Evolutionary conservation across 352 stramenopile species (phyloP).

Genomic region (Salisapilia sapeloensis): DNA sequence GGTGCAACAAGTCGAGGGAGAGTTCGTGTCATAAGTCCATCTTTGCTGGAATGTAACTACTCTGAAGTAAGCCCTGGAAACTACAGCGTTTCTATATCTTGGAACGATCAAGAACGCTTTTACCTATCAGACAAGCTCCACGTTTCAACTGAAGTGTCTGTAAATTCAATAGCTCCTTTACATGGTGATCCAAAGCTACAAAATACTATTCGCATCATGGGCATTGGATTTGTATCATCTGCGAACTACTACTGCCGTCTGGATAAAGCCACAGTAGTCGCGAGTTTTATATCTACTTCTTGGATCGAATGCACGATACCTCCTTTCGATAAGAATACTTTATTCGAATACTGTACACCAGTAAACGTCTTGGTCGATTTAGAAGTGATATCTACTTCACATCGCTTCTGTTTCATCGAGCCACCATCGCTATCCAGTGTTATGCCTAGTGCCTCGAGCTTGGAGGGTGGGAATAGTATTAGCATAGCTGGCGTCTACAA

Average conservation of each 20-base stretch:
- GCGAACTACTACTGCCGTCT: constrained; percentile 12
- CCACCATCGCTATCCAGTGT: constrained; percentile 4
- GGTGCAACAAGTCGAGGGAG: constrained; percentile 2
- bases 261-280: constrained; percentile 2
- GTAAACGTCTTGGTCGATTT: constrained; percentile 2
- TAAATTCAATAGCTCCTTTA: constrained; percentile 8
- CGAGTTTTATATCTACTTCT: constrained; percentile 4
- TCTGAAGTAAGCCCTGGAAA: constrained; percentile 9
- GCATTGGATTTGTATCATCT: constrained; percentile 7
- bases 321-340: too few relatives aligned
- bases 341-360: too few relatives aligned
- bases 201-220: constrained; percentile 9
- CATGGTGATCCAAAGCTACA: constrained; percentile 4
- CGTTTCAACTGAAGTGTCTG: constrained; percentile 6
- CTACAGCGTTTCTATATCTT: constrained; percentile 13
- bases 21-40: constrained; percentile 4
- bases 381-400: constrained; percentile 6
- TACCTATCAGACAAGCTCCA: constrained; percentile 1
- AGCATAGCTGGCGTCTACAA: constrained; percentile 7
- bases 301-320: not conserved
- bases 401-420: constrained; percentile 9
- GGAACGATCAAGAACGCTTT: constrained; percentile 15
- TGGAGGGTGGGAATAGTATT: constrained; percentile 9
- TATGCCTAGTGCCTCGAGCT: constrained; percentile 7
- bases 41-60: constrained; percentile 9